Base-by-base conservation (phyloP, 73 alveolate species). In the Paramecium primaurelia region DNA sequence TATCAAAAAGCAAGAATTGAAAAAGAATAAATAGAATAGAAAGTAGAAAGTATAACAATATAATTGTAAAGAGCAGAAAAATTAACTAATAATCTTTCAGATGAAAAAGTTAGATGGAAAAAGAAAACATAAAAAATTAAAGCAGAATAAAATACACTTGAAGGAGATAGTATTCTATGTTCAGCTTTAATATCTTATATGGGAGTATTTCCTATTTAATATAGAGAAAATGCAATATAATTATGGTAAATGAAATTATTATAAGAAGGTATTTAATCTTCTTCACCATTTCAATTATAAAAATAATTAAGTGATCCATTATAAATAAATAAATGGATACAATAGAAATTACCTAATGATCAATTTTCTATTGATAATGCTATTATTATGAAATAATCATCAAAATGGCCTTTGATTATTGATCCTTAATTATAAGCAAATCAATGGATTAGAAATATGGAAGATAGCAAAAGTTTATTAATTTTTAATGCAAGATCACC, bases 341-440 rank as follows among this genome's bases (percentile, higher is more conserved):
- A 97, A 77, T 14, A 75, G 25, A 93, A 97, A 93, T 96, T 98
- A 16, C 99, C 99, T n/a, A 92, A 96, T 85, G 99, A 98, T 80
- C 92, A 95, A 34, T 96, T 98, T 92, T 98, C 99, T 8, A 97
- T 97, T 68, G 99, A 98, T 91, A 98, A 98, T 93, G 99, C 99
- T 8, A 96, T 98, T 83, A 98, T 98, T 59, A 87, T 98, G 93
- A 95, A 97, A 18, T 95, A 98, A 93, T 95, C 99, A 92, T 96
- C 98, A 85, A 97, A 99, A 95, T 99, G 99, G 99, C 99, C 99
- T 60, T 94, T 98, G 73, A 97, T 98, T 98, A 99, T 99, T 59
- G 99, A 99, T 93, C 99, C 99, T 42, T 98, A 99, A 88, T 96
- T 97, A 91, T 98, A 99, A 92, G 99, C 99, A 7, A 97, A 96